Evolutionary conservation across 1,284 basidiomycete species (phyloP), one percentile per base, ranked within the genome.

Genomic region (Puccinia horiana): DNA sequence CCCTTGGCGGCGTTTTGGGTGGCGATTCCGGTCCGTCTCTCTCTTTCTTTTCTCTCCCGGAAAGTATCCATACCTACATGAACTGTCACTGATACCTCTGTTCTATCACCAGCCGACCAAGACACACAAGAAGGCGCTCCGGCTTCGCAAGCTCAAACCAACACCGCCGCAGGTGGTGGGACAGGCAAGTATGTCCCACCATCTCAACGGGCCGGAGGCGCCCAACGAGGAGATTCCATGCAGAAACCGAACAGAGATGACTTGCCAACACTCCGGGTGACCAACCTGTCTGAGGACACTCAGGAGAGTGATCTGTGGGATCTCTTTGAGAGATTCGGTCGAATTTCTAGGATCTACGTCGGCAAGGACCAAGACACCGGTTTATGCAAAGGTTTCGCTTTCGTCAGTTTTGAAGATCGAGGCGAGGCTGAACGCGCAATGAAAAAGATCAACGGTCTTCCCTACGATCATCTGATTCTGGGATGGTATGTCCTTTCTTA

Each of bases 321-420:
- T 40, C 90, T 99, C 32, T 99, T 99, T 87, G 85, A 85, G 72
- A 85, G 88, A 40, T 89, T 88, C 83, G 88, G 87, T 20, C 85
- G 89, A 32, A 94, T 96, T 85, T 94, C 91, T 61, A 89, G 95
- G 76, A 95, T 98, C 76, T 98, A 95, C 88, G 93, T 99, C 77
- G 97, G 97, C 58, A 91, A 94, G 81, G 96, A 99, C 87, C 91
- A 95, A 83, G 96, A 98, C 86, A 99, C 97, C 11, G 94, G 95
- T 81, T 90, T 93, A 65, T 95, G 95, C 85, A 98, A 98, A 88
- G 96, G 97, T 83, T 97, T 96, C 87, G 95, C 95, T 23, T 95
- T 95, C 84, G 95, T 98, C 85, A 94, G 93, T 87, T 99, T 98
- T 86, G 96, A 98, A 87, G 92, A 92, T 52, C 90, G 90, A 85